Conservation (phyloP, 108 stramenopile species). For the Cyclostephanos tholiformis region DNA sequence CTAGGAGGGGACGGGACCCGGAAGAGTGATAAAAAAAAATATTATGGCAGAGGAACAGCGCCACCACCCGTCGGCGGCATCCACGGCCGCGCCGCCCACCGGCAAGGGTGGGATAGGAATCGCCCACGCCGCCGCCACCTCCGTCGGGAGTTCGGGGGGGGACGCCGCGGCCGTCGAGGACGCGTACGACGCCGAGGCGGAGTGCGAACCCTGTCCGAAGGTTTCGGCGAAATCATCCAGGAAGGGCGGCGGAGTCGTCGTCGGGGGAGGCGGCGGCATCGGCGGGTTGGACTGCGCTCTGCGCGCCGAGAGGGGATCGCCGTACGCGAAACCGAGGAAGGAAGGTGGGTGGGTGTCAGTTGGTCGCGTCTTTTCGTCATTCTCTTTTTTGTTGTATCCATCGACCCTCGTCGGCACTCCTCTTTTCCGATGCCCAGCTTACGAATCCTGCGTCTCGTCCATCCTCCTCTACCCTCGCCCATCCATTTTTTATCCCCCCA, state of each 20-base stretch:
- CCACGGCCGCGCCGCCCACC: conserved; percentile 5
- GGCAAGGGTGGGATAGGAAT: background rate
- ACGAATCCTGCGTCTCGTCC: too few species aligned
- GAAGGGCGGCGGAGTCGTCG: background rate
- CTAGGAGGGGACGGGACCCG: too few species aligned
- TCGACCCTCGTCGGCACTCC: too few species aligned
- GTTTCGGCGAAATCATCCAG: conserved; percentile 9
- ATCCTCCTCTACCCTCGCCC: too few species aligned
- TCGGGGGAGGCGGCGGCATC: conserved; percentile 6
- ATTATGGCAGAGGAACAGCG: too few species aligned
- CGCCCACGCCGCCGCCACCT: conserved; percentile 17
- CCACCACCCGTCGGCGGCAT: too few species aligned
- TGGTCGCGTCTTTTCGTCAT: too few species aligned
- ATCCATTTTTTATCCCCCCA: too few species aligned
- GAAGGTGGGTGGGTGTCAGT: conserved; percentile 26
- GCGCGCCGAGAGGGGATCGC: conserved; percentile 61
- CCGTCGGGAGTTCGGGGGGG: background rate
- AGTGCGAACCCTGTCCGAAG: conserved; percentile 27
- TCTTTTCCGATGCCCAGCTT: too few species aligned
- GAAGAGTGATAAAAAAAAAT: too few species aligned
- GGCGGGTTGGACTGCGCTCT: conserved; percentile 75
- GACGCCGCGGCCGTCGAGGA: conserved; percentile 20
- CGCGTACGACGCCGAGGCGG: conserved; percentile 9
- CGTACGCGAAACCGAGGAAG: conserved; percentile 6
- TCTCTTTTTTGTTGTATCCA: too few species aligned